Percentiles rank a stretch among this genome's conserved stretches.
Conservation (phyloP, 306 rosid genomes). For the Aeschynomene evenia region DNA sequence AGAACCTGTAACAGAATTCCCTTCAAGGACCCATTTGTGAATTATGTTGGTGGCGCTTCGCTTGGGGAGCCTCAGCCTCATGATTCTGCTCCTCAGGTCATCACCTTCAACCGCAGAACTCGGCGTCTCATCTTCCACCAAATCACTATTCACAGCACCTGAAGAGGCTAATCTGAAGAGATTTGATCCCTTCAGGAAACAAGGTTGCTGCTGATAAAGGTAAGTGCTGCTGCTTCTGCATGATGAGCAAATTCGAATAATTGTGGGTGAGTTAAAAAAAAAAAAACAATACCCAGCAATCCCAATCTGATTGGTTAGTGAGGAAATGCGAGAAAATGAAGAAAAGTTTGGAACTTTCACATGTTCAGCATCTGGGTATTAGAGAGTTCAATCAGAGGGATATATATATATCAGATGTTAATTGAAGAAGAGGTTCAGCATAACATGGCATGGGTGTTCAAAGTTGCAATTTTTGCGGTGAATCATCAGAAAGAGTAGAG, state of each 20-base stretch:
- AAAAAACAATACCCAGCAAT: not conserved
- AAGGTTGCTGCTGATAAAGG: conserved; percentile 12
- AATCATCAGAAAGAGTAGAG: not conserved
- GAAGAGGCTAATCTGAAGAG: conserved; percentile 45
- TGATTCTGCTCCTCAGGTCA: conserved; percentile 69
- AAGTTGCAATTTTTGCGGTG: not conserved
- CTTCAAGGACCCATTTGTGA: conserved; percentile 75
- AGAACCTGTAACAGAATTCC: conserved; percentile 56
- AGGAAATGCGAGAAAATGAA: conserved; percentile 9
- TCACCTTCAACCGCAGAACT: conserved; percentile 40
- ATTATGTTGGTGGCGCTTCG: conserved; percentile 78
- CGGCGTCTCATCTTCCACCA: conserved; percentile 40
- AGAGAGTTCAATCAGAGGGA: not conserved
- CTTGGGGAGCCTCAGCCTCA: conserved; percentile 76
- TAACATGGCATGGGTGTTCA: not conserved
- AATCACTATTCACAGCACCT: conserved; percentile 47
- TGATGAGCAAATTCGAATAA: not conserved
- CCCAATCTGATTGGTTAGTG: not conserved
- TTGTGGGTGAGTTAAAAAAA: not conserved
- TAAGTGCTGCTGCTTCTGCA: conserved; percentile 38
- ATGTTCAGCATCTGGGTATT: not conserved
- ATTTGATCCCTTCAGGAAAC: conserved; percentile 18
- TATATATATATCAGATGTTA: not conserved
- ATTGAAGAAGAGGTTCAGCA: not conserved
- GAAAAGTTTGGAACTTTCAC: conserved; percentile 1